phyloP scores from a whole-genome alignment of 2,329 filamentous ascomycete genomes.

The Zasmidium angulare region DNA sequence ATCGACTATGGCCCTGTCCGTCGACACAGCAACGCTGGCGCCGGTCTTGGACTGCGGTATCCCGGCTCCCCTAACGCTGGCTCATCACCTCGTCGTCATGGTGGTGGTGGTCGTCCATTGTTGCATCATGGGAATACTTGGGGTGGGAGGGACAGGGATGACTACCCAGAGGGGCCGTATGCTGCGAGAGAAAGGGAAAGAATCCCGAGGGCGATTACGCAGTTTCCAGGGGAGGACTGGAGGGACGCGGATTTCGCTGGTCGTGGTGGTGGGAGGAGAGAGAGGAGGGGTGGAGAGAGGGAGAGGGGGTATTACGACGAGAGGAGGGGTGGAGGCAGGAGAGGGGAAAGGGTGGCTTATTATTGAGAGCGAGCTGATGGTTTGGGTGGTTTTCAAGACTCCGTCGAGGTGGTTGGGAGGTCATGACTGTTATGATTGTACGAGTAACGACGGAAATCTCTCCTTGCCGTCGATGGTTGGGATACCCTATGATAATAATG shows the following conservation, averaged over 20 bases:
- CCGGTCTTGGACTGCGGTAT: not conserved
- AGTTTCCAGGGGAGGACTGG: slow-evolving; percentile 2
- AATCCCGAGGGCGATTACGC: not conserved
- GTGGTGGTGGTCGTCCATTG: not conserved
- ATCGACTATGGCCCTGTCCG: not conserved
- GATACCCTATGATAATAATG: too few relatives aligned
- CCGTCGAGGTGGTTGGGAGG: too few relatives aligned
- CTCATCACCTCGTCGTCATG: not conserved
- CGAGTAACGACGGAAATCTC: too few relatives aligned
- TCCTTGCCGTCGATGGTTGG: too few relatives aligned
- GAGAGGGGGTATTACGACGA: not conserved
- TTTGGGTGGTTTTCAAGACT: too few relatives aligned
- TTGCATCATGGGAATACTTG: not conserved
- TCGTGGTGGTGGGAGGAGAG: not conserved
- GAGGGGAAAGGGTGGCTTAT: too few relatives aligned
- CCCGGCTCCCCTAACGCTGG: not conserved
- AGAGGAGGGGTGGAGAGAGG: not conserved
- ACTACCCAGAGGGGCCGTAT: not conserved
- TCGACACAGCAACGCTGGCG: not conserved
- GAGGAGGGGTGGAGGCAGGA: not conserved
- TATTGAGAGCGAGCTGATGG: too few relatives aligned
- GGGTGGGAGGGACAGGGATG: not conserved
- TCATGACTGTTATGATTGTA: too few relatives aligned
- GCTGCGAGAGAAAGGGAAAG: not conserved
- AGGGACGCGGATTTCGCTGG: not conserved